phyloP scores from a whole-genome alignment of 495 filamentous ascomycete species.

The Penicillium daleae region DNA sequence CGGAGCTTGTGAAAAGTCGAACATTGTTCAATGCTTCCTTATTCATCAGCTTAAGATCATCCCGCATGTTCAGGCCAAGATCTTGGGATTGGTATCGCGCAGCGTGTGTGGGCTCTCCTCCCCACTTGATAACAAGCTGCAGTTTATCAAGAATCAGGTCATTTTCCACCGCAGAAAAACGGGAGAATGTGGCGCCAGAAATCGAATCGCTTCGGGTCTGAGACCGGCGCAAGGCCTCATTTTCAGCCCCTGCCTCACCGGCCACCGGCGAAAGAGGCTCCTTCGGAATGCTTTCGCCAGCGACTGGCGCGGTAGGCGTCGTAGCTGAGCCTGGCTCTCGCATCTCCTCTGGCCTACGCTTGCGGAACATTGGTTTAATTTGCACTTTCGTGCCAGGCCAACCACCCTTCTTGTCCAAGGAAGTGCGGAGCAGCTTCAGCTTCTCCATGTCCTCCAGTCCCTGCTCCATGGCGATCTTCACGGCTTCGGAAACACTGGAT shows the following conservation, averaged over 20 bases:
- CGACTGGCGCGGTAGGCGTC: slow-evolving; percentile 1
- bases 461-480: slow-evolving; percentile 73
- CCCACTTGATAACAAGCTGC: slow-evolving; percentile 98
- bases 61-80: slow-evolving; percentile 90
- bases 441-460: slow-evolving; percentile 85
- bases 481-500: slow-evolving; percentile 84
- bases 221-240: slow-evolving; percentile 36
- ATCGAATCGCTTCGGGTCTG: slow-evolving; percentile 77
- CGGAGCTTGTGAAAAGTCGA: slow-evolving; percentile 89
- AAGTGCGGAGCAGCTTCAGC: slow-evolving; percentile 78
- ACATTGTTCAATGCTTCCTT: slow-evolving; percentile 88
- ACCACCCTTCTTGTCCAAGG: slow-evolving; percentile 85
- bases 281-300: slow-evolving; percentile 20
- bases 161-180: slow-evolving; percentile 86
- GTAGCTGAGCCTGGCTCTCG: slow-evolving; percentile 27
- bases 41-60: slow-evolving; percentile 93
- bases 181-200: slow-evolving; percentile 82
- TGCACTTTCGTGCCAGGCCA: slow-evolving; percentile 98
- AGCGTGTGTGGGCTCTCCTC: slow-evolving; percentile 95
- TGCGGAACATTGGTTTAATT: slow-evolving; percentile 98
- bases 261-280: slow-evolving; percentile 30
- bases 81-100: slow-evolving; percentile 96
- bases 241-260: slow-evolving; percentile 24
- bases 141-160: slow-evolving; percentile 91
- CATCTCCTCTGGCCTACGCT: slow-evolving; percentile 66